These are phyloP conservation scores for Diversispora epigaea DNA, from an alignment of 192 early-diverging fungal genomes.

Conservation along the genomic window DNA sequence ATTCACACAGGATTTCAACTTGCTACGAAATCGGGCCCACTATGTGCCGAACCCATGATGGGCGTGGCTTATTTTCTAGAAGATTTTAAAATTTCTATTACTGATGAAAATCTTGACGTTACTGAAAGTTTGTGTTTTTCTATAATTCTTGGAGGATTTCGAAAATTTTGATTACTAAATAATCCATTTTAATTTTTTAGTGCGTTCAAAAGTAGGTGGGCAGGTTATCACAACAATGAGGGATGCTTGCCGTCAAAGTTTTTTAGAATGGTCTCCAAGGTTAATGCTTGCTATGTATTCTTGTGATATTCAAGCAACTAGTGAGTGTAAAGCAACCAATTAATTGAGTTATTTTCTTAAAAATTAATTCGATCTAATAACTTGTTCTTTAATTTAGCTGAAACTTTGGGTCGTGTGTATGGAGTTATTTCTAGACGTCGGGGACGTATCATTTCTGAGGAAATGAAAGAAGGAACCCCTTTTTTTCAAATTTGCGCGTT, in stretches of 20 bases:
- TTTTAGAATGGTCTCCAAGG: slow-evolving; percentile 92
- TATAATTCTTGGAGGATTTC: no score
- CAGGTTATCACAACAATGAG: slow-evolving; percentile 86
- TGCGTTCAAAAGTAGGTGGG: slow-evolving; percentile 59
- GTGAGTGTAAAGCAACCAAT: slow-evolving; percentile 39
- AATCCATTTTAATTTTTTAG: slow-evolving; percentile 22
- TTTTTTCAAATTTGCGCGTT: slow-evolving; percentile 87
- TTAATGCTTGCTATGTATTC: slow-evolving; percentile 95
- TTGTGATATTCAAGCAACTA: slow-evolving; percentile 93
- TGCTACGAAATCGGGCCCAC: slow-evolving; percentile 81
- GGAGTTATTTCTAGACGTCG: slow-evolving; percentile 86
- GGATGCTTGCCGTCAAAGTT: slow-evolving; percentile 79
- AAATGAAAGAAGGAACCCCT: slow-evolving; percentile 96
- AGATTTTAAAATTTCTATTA: slow-evolving; percentile 47
- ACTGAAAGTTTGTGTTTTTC: slow-evolving; percentile 39
- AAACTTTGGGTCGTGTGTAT: slow-evolving; percentile 94
- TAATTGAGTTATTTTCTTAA: no score
- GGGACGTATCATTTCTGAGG: slow-evolving; percentile 92
- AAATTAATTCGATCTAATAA: no score
- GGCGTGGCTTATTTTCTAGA: slow-evolving; percentile 83
- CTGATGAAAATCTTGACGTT: slow-evolving; percentile 31
- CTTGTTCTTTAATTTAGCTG: slow-evolving; percentile 46
- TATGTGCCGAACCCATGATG: slow-evolving; percentile 90
- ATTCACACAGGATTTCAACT: slow-evolving; percentile 93
- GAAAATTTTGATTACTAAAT: background rate